Evolutionary conservation across 2,329 filamentous ascomycete genomes (phyloP).

Genomic region (Fusarium sp.): DNA sequence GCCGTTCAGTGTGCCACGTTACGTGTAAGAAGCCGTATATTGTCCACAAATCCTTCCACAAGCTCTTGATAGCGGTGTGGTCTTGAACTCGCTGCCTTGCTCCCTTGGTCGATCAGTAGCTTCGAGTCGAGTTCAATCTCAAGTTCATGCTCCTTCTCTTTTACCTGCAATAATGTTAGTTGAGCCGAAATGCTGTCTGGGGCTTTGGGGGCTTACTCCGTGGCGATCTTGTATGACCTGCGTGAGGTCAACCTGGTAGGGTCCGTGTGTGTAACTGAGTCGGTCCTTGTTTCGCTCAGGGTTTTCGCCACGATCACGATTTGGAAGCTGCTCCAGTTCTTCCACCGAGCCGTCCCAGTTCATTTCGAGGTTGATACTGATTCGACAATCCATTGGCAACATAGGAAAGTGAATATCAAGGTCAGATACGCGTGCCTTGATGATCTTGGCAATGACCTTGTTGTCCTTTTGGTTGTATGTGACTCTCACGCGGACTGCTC

Average conservation of each 20-base stretch:
- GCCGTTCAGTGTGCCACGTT: constrained; percentile 49
- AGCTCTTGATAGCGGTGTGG: constrained; percentile 72
- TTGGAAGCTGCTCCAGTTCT: constrained; percentile 59
- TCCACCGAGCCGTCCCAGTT: constrained; percentile 77
- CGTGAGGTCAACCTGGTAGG: constrained; percentile 91
- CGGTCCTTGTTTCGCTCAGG: constrained; percentile 86
- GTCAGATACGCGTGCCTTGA: constrained; percentile 90
- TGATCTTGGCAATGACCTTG: constrained; percentile 80
- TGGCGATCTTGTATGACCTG: constrained; percentile 74
- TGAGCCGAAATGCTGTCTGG: neutral
- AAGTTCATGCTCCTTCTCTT: constrained; percentile 79
- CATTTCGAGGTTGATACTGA: constrained; percentile 96
- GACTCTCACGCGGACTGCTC: constrained; percentile 64
- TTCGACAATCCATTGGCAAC: constrained; percentile 85
- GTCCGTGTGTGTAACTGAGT: constrained; percentile 87
- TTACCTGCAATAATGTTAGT: constrained; percentile 47
- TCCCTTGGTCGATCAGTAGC: constrained; percentile 73
- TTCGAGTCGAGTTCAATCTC: constrained; percentile 79
- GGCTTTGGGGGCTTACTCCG: constrained; percentile 49
- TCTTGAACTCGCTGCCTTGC: constrained; percentile 60
- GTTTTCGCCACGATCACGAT: constrained; percentile 48
- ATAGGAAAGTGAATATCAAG: constrained; percentile 86
- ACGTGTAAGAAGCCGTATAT: constrained; percentile 69
- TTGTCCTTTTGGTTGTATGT: constrained; percentile 79
- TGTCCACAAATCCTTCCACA: constrained; percentile 80